Percentiles rank a stretch among this genome's conserved stretches.
Evolutionary conservation across 192 early-diverging fungal genomes (phyloP).

Genomic region (Coemansia sp.): DNA sequence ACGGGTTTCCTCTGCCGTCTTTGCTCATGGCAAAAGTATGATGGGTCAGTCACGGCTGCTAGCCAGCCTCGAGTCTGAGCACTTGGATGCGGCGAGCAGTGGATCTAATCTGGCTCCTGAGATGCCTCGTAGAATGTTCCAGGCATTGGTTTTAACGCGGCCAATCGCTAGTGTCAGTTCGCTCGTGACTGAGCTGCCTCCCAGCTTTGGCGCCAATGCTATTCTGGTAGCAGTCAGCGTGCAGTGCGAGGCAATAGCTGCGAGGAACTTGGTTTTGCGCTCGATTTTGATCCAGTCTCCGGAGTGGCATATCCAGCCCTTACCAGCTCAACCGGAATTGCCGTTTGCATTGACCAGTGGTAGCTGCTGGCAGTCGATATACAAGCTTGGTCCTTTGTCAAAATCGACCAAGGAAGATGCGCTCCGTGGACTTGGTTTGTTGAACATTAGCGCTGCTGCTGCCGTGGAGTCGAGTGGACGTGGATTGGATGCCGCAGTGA

Average conservation of each 20-base stretch:
- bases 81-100: background rate
- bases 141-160: constrained; percentile 34
- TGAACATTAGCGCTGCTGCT: constrained; percentile 11
- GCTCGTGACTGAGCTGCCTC: constrained; percentile 24
- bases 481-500: background rate
- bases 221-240: constrained; percentile 32
- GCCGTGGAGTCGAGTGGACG: constrained; percentile 1
- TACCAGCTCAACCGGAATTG: constrained; percentile 13
- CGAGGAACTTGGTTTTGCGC: constrained; percentile 4
- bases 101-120: background rate
- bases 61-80: background rate
- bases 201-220: constrained; percentile 33
- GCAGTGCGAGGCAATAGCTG: constrained; percentile 9
- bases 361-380: constrained; percentile 26
- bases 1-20: constrained; percentile 29
- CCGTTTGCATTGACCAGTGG: constrained; percentile 17
- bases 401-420: constrained; percentile 1
- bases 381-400: constrained; percentile 16
- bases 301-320: constrained; percentile 35
- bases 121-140: constrained; percentile 31
- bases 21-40: constrained; percentile 4
- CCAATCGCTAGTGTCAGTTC: constrained; percentile 27
- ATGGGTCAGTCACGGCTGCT: constrained; percentile 3
- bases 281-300: constrained; percentile 16
- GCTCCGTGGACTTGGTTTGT: constrained; percentile 11